Percentiles rank a stretch among this genome's conserved stretches.
phyloP scores from a whole-genome alignment of 306 rosid genomes.

The Senna siamea region DNA sequence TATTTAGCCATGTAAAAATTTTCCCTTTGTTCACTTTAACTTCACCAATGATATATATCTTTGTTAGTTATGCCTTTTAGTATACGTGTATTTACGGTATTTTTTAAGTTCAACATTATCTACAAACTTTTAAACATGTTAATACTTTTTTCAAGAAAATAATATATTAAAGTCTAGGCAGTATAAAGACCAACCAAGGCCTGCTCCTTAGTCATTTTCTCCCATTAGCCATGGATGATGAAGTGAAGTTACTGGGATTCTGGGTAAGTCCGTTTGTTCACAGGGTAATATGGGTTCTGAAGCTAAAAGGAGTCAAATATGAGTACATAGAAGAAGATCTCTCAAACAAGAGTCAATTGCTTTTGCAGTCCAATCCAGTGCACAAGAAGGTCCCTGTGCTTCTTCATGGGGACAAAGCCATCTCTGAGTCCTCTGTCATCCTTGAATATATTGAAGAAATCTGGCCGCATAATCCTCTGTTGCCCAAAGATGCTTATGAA shows the following conservation, averaged over 20 bases:
- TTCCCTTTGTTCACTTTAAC: no score
- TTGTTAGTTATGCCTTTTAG: no score
- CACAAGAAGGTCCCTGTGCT: constrained; percentile 43
- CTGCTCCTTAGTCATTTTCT: background rate
- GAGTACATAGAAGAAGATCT: constrained; percentile 31
- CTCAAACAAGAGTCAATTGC: constrained; percentile 17
- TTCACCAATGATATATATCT: no score
- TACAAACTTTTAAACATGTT: no score
- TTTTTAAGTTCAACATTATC: no score
- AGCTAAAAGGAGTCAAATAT: constrained; percentile 11
- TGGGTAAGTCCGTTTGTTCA: constrained; percentile 20
- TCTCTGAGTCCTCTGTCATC: constrained; percentile 27
- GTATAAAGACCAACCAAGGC: background rate
- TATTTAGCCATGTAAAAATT: no score
- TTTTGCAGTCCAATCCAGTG: constrained; percentile 35
- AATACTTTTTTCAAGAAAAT: background rate
- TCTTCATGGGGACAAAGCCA: constrained; percentile 30
- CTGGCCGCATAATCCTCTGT: constrained; percentile 36
- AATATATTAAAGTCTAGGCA: background rate
- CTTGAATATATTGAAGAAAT: constrained; percentile 43
- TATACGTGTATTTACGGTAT: no score
- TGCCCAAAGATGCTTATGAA: constrained; percentile 34
- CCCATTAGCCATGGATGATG: background rate
- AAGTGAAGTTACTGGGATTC: constrained; percentile 24
- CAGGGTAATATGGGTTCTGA: constrained; percentile 11